Percentiles rank a stretch among this genome's conserved stretches.
phyloP scores from a whole-genome alignment of 768 basidiomycete species.

The Xerocomellus chrysenteron region DNA sequence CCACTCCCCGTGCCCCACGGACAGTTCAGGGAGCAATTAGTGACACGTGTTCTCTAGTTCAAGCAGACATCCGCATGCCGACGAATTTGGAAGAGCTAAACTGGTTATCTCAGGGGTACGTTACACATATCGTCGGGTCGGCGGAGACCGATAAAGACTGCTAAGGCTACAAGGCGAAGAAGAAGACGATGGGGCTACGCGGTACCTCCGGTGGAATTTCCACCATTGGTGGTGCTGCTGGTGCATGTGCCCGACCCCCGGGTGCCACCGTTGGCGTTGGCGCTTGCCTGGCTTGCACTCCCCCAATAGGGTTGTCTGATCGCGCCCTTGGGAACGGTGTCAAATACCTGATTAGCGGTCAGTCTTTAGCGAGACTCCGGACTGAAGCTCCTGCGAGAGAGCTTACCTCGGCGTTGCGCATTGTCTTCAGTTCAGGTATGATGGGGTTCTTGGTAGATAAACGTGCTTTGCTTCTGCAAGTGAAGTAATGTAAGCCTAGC shows the following conservation, averaged over 20 bases:
- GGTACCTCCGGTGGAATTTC: not conserved
- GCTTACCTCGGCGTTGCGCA: conserved; percentile 12
- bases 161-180: conserved; percentile 11
- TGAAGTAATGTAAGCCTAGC: not conserved
- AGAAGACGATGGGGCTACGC: not conserved
- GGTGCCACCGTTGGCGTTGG: not conserved
- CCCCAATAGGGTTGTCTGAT: conserved; percentile 21
- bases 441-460: not conserved
- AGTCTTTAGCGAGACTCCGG: not conserved
- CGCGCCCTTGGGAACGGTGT: not conserved
- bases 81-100: not conserved
- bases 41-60: not conserved
- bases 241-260: not conserved
- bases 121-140: not conserved
- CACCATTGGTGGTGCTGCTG: not conserved
- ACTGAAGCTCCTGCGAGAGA: not conserved
- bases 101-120: not conserved
- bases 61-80: not conserved
- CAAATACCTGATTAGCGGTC: conserved; percentile 6
- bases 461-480: conserved; percentile 1
- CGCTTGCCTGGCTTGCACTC: accelerated
- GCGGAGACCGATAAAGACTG: not conserved
- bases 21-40: not conserved
- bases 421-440: not conserved
- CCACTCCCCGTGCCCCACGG: not conserved